Base-by-base conservation (phyloP, 129 eudicot species). In the Glebionis coronaria region DNA sequence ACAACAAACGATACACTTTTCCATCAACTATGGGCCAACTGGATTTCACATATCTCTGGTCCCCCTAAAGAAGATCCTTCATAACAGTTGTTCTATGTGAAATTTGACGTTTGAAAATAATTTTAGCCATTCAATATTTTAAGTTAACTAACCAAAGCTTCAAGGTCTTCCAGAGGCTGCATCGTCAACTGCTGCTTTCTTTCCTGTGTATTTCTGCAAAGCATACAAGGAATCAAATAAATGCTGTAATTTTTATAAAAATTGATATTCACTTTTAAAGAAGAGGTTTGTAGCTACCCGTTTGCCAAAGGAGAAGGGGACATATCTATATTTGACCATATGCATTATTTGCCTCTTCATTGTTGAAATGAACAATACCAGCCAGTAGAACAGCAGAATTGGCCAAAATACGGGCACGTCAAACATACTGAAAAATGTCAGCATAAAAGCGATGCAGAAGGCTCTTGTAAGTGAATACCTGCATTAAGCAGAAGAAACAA, bases 341-440 rank as follows among this genome's bases (percentile, higher is more conserved):
- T 88, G 96, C 81, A 80, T 77, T 78, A 88, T 88, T 61, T 88
- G 96, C 67, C 89, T 80, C 80, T 84, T 88, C 84, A 88, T 82
- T 14, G 91, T 88, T 47, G 87, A 77, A 23, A 72, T 28, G 47
- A 84, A 88, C 44, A 88, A 81, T 68, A 85, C 78, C 25, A 88
- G 20, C 96, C 96, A 88, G 63, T 88, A 88, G 83, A 88, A 85
- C 64, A 88, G 61, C 35, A 88, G 78, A 55, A 88, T 88, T 40
- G 96, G 96, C 96, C 96, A 88, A 76, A 85, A 88, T 52, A 88
- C 96, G 55, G 96, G 96, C 72, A 88, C n/a, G 12, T 88, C 96
- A 60, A 88, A 88, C 70, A 76, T 74, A 61, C 89, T 80, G 84
- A 88, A 85, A 82, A 88, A 88, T 56, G 91, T 78, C 31, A 88